Base-by-base conservation (phyloP, 129 eudicot genomes). In the Silybum marianum region DNA sequence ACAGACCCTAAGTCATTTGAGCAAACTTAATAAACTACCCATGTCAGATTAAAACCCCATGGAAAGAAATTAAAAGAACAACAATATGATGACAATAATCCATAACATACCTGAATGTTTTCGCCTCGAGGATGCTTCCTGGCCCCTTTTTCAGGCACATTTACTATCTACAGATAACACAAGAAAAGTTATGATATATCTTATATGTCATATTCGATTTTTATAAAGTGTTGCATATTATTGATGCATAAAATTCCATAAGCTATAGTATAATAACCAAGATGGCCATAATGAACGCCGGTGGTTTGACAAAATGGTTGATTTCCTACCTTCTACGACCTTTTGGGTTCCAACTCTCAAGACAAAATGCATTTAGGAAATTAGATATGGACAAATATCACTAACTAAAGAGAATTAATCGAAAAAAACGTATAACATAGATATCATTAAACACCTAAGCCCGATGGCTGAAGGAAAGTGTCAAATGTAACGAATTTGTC, bases 41-140 rank as follows among this genome's bases (percentile, higher is more conserved):
- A 48, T 13, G 62, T 14, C 62, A 16, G 62, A 48, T 14, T 48
- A 48, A 48, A 48, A 48, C 19, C 62, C 62, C 1, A 54, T 16
- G 22, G 78, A 46, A 58, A 26, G n/a, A 13, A 26, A 71, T 46
- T 6, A 19, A 76, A 32, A 42, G 34, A 39, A 44, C 22, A 83
- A 36, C 40, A 60, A 22, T 42, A 11, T 78, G 67, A 14, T 70
- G 60, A 42, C 22, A n/a, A 28, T 18, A 28, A 48, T 78, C 25
- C 30, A 51, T 58, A 66, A 2, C 23, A 13, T 91, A 90, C 98
- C 98, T 92, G 98, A 84, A 92, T 87, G 75, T 87, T 88, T 42
- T 92, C 97, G 26, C 93, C 98, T 65, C 97, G 91, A 68, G 98
- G 96, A 90, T 92, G 93, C 90, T 94, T 94, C 83, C 98, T 82